Base-by-base conservation (phyloP, 192 early-diverging fungal species). In the Thoreauomyces humboldtii region DNA sequence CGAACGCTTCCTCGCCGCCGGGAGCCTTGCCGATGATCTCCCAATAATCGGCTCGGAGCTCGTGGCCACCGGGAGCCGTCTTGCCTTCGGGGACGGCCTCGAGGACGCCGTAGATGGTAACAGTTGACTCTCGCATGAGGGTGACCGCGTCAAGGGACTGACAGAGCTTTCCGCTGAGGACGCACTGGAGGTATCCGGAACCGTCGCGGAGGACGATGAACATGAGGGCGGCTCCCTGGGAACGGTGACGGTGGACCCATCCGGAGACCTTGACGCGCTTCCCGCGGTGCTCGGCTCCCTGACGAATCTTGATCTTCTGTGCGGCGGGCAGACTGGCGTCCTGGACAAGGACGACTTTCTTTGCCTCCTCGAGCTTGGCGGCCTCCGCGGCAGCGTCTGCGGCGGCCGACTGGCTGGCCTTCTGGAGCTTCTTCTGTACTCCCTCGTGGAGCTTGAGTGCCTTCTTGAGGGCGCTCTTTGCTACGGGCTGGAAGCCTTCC, bases 171-270 rank as follows among this genome's bases (percentile, higher is more conserved):
- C 91, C 89, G 33, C 83, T 93, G 61, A 99, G 74, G 31, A 98
- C 81, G 73, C 93, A 94, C 74, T 99, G 97, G 63, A 99, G 72
- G 67, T 80, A 95, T 19, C 96, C 97, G 41, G 89, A 83, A 36
- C 97, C 97, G 73, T 99, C 97, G 51, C 97, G 89, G 47, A 99
- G 74, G 25, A 97, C 86, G 12, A 95, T 53, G 76, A 99, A 99
- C 79, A 88, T 89, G 5, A 99, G 90, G 79, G 95, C 91, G 75
- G 92, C 94, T 55, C 96, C 96, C 78, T 99, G 97, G 35, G 89
- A 89, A 57, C 97, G 91, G 66, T 90, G 79, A 29, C 92, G 87
- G 81, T 95, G 93, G 56, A 98, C 94, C 97, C 97, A 99, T 35
- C 95, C 96, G 22, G 81, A 86, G 2, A 99, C 82, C 71, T 81